Percentiles rank a stretch among this genome's conserved stretches.
These are phyloP conservation scores for Yarrowia sp. DNA, from an alignment of 805 yeast species.

Conservation along the genomic window DNA sequence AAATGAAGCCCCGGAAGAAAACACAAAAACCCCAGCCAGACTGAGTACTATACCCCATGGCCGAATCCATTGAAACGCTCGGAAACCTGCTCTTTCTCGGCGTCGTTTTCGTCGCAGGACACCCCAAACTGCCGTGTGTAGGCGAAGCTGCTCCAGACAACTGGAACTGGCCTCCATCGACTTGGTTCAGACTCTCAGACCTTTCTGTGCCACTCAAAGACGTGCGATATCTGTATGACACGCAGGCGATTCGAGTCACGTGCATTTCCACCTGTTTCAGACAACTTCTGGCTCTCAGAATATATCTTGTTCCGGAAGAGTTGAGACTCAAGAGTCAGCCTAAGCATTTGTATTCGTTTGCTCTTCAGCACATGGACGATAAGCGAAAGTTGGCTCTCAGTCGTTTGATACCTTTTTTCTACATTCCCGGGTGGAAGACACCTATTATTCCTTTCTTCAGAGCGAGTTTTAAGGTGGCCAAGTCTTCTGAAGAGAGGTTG, in stretches of 20 bases:
- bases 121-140: background rate
- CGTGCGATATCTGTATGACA: background rate
- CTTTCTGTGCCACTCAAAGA: background rate
- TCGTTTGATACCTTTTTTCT: background rate
- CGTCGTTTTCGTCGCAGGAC: background rate
- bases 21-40: no score
- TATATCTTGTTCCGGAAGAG: constrained; percentile 9
- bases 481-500: background rate
- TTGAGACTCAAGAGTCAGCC: background rate
- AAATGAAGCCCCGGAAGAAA: no score
- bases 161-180: constrained; percentile 20
- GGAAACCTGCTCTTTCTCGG: background rate
- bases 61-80: background rate
- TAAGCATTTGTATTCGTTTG: background rate
- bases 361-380: background rate
- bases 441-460: background rate
- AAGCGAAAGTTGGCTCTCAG: background rate
- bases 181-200: background rate
- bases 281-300: background rate
- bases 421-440: background rate
- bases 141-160: constrained; percentile 1
- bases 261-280: background rate
- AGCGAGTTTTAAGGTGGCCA: background rate
- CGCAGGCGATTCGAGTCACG: background rate
- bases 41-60: no score